These are phyloP conservation scores for Taphrina flavorubra DNA, from an alignment of 1,139 yeast species.

Conservation along the genomic window DNA sequence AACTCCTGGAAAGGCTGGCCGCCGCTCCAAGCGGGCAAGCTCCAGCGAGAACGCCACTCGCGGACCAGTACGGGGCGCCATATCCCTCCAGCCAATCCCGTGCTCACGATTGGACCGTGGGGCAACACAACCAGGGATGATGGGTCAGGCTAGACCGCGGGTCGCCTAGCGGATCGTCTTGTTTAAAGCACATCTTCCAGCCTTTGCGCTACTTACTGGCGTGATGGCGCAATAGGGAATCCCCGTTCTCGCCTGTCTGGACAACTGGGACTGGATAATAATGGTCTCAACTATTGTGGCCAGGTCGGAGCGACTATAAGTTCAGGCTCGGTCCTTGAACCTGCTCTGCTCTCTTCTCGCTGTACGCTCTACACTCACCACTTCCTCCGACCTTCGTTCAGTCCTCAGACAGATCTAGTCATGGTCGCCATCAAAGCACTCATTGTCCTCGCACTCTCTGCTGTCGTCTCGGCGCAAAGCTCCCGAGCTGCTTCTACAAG, in stretches of 20 bases:
- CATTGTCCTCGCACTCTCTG: conserved; percentile 36
- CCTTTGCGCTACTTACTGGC: background rate
- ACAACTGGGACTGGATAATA: too few relatives aligned
- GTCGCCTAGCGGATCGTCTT: background rate
- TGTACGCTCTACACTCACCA: background rate
- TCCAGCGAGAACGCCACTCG: conserved; percentile 5
- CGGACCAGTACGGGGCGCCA: background rate
- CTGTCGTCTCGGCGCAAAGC: conserved; percentile 35
- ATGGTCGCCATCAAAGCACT: conserved; percentile 40
- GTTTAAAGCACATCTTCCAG: background rate
- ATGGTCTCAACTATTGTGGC: too few relatives aligned
- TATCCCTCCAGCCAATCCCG: background rate
- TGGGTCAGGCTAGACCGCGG: background rate
- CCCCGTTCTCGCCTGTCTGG: too few relatives aligned
- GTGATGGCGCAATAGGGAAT: background rate
- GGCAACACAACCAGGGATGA: background rate
- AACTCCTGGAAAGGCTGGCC: too few relatives aligned
- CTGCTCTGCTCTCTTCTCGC: background rate
- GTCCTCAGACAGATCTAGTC: background rate
- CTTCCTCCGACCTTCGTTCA: conserved; percentile 5
- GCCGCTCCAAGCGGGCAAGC: background rate
- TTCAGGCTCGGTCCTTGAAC: background rate
- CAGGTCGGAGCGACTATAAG: background rate
- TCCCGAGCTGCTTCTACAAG: conserved; percentile 7
- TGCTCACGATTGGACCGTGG: background rate